Conservation (phyloP, 1,284 basidiomycete genomes). For the Ganoderma lingzhi region DNA sequence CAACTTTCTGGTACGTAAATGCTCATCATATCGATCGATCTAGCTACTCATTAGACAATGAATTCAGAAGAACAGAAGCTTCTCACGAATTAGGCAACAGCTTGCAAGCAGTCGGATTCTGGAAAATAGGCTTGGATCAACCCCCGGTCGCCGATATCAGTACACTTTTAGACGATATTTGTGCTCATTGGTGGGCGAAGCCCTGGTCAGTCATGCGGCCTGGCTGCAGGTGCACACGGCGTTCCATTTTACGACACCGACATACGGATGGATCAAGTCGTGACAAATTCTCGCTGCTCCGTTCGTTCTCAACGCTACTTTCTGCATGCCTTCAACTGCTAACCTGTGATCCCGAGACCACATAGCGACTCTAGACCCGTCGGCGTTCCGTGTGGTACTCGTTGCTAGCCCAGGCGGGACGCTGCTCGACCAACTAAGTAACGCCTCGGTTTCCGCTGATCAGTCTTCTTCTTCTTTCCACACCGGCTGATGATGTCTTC, state of each 20-base stretch:
- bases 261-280: constrained; percentile 14
- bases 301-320: not conserved
- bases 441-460: not conserved
- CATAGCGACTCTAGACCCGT: not conserved
- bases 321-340: not conserved
- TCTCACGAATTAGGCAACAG: constrained; percentile 33
- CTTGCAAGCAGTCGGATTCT: not conserved
- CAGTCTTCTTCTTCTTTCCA: not conserved
- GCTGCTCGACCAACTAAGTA: not conserved
- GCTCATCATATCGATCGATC: constrained; percentile 2
- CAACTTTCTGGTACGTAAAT: constrained; percentile 27
- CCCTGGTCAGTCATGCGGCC: constrained; percentile 37
- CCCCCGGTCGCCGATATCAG: not conserved
- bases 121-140: not conserved
- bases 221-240: constrained; percentile 29
- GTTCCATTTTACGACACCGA: constrained; percentile 27
- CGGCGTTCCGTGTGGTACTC: not conserved
- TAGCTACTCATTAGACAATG: not conserved
- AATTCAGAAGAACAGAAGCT: constrained; percentile 33
- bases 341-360: not conserved
- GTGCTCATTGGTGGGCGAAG: constrained; percentile 29
- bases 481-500: not conserved
- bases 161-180: not conserved
- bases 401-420: not conserved
- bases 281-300: not conserved